Conservation (phyloP, 2,329 filamentous ascomycete genomes). For the Colletotrichum sp. region DNA sequence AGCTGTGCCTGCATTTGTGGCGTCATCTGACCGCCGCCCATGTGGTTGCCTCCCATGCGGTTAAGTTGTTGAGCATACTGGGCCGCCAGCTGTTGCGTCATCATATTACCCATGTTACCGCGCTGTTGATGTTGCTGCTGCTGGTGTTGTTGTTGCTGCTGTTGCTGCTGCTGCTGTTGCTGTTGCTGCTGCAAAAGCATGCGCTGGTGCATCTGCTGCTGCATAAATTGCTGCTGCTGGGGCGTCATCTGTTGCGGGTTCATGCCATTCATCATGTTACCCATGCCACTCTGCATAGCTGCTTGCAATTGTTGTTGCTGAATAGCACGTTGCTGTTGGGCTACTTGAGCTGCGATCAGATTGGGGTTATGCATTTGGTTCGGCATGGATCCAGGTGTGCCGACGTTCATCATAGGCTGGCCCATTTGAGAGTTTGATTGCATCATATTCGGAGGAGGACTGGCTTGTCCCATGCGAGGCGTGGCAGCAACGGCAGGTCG, state of each 20-base stretch:
- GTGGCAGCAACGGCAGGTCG: constrained; percentile 58
- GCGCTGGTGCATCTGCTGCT: constrained; percentile 28
- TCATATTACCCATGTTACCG: constrained; percentile 41
- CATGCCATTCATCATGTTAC: constrained; percentile 39
- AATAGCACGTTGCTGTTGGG: constrained; percentile 51
- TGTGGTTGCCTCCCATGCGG: constrained; percentile 41
- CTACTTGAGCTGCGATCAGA: constrained; percentile 49
- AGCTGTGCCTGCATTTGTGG: constrained; percentile 43
- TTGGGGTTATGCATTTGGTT: constrained; percentile 45
- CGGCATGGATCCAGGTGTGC: constrained; percentile 30
- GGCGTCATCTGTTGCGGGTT: constrained; percentile 32
- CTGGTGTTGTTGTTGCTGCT: constrained; percentile 38
- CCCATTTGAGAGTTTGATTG: constrained; percentile 61
- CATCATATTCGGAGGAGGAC: constrained; percentile 66
- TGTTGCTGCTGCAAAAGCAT: constrained; percentile 30
- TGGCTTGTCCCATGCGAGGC: constrained; percentile 67
- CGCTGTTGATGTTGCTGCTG: constrained; percentile 35
- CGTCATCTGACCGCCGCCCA: constrained; percentile 34
- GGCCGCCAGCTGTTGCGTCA: constrained; percentile 46
- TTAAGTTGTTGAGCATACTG: constrained; percentile 50
- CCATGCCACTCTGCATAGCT: constrained; percentile 41
- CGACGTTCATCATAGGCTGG: constrained; percentile 55
- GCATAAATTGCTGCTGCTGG: constrained; percentile 17
- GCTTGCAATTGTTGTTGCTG: constrained; percentile 44
- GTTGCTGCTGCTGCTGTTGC: constrained; percentile 43